These are phyloP conservation scores for Aspergillus leporis DNA, from an alignment of 495 filamentous ascomycete genomes.

Conservation along the genomic window DNA sequence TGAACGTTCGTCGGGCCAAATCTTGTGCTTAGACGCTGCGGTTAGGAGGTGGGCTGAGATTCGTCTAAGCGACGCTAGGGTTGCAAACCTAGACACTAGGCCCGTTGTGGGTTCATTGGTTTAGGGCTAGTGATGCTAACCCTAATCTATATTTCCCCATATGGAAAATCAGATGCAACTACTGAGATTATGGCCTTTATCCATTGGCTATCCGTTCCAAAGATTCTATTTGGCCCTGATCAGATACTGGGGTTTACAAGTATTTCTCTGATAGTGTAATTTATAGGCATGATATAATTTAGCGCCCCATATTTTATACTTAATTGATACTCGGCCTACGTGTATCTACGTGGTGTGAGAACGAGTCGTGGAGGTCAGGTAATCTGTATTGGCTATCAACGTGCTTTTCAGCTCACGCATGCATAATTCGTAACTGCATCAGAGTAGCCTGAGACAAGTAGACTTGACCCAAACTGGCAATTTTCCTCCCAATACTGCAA, in stretches of 20 bases:
- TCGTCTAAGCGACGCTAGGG: constrained; percentile 51
- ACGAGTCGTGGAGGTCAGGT: constrained; percentile 33
- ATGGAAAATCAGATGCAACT: neutral
- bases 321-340: neutral
- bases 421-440: constrained; percentile 46
- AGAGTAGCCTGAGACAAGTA: constrained; percentile 40
- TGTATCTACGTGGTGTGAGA: constrained; percentile 1
- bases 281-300: neutral
- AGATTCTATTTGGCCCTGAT: neutral
- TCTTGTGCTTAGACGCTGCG: constrained; percentile 30
- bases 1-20: constrained; percentile 32
- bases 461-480: constrained; percentile 33
- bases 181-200: neutral
- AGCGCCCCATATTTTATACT: neutral
- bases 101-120: constrained; percentile 20
- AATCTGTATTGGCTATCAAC: constrained; percentile 46
- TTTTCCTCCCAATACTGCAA: constrained; percentile 33
- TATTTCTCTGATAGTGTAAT: neutral
- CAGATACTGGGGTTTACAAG: neutral
- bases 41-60: constrained; percentile 42
- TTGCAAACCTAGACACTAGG: constrained; percentile 45
- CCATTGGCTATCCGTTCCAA: neutral
- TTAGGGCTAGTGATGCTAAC: constrained; percentile 14
- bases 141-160: constrained; percentile 8
- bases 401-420: constrained; percentile 41